Evolutionary conservation across 768 basidiomycete species (phyloP), one percentile per base, ranked within the genome.

Genomic region (Macrolepiota albuminosa): DNA sequence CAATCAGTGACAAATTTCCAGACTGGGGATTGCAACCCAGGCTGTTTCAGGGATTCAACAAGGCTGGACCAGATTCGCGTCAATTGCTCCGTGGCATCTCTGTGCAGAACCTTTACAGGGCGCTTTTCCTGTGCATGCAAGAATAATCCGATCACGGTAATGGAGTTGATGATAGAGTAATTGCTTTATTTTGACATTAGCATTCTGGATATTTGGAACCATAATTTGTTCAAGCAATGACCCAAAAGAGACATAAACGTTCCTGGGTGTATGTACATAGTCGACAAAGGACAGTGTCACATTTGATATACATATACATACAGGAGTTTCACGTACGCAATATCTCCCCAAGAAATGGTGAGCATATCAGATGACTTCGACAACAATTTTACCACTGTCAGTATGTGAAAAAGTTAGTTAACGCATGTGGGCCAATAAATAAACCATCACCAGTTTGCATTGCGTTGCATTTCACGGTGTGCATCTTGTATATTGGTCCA

Each of bases 401-500:
- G n/a, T 42, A 29, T 40, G 46, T 66, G 49, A 62, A 53, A 11
- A 50, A 42, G 34, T 39, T 6, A 29, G 46, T 29, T 4, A 11
- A 11, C n/a, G 39, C 34, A 53, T 34, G 59, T 51, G 46, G 26
- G 37, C 47, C 47, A 56, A 42, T 8, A 39, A 3, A 18, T 40
- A 34, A 37, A 39, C n/a, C 68, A 72, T 59, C 46, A 76, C 81
- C 74, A 78, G 61, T 78, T 82, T 42, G 72, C 73, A 67, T 93
- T 88, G 59, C 76, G 84, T 69, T 89, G 85, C 88, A 98, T 94
- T 73, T 91, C 91, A 61, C 80, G 78, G 63, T 93, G 92, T 2
- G 93, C 94, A 34, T 82, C 82, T 66, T 84, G 84, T 54, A 96
- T 91, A 54, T 91, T 79, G 13, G 81, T 79, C 91, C 90, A 93